A percentile compares a stretch with the other conserved stretches of the same genome.
Evolutionary conservation across 768 basidiomycete species (phyloP).

Genomic region (Galerina marginata): DNA sequence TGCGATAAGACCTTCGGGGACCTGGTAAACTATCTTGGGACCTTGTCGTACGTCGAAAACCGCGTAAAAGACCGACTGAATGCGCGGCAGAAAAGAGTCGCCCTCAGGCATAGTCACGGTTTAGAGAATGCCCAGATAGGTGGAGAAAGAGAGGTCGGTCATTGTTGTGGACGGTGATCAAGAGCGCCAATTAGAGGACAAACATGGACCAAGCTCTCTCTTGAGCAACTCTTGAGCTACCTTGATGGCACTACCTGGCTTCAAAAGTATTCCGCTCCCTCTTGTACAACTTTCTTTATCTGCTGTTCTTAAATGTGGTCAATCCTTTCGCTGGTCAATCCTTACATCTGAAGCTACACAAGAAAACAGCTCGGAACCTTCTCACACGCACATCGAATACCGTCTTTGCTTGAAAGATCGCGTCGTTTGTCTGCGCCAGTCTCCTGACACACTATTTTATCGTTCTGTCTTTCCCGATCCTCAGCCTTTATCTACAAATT

Average conservation of each 20-base stretch:
- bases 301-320: constrained; percentile 81
- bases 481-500: constrained; percentile 38
- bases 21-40: constrained; percentile 90
- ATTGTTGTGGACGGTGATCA: neutral
- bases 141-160: neutral
- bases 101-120: constrained; percentile 34
- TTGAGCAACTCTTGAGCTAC: constrained; percentile 15
- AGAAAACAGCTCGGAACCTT: constrained; percentile 14
- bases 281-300: constrained; percentile 77
- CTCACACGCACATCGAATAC: constrained; percentile 63
- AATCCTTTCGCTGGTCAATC: constrained; percentile 84
- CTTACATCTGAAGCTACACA: constrained; percentile 36
- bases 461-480: constrained; percentile 66
- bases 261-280: constrained; percentile 56
- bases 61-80: constrained; percentile 92
- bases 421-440: constrained; percentile 83
- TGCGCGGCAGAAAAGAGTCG: constrained; percentile 81
- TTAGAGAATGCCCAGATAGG: neutral
- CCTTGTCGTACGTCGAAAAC: constrained; percentile 88
- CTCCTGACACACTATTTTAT: constrained; percentile 70
- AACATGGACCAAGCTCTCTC: constrained; percentile 12
- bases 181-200: neutral
- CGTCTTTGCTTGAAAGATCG: constrained; percentile 82
- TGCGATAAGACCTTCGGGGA: constrained; percentile 89
- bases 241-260: constrained; percentile 37